Evolutionary conservation across 805 yeast species (phyloP).

Genomic region (Kuraishia hungarica): DNA sequence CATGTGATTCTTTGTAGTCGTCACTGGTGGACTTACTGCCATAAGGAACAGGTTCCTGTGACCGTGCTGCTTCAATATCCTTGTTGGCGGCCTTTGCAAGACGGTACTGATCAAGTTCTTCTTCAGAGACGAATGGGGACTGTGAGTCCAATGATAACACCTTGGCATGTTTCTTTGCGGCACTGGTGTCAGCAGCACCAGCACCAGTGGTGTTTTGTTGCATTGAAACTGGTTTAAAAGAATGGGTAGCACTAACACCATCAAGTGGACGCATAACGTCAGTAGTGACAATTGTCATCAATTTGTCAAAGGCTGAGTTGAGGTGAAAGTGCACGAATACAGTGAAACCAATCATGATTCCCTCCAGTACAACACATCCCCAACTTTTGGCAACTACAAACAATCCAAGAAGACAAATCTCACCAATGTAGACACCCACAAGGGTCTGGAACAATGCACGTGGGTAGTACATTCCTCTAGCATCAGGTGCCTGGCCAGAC

Average conservation of each 20-base stretch:
- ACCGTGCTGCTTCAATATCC: not conserved
- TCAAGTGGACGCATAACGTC: slow-evolving; percentile 74
- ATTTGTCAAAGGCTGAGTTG: slow-evolving; percentile 54
- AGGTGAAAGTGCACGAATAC: slow-evolving; percentile 61
- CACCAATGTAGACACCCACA: slow-evolving; percentile 82
- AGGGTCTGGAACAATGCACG: slow-evolving; percentile 84
- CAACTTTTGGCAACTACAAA: slow-evolving; percentile 89
- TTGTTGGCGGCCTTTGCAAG: not conserved
- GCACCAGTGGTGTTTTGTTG: not conserved
- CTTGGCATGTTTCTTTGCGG: not conserved
- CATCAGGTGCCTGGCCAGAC: slow-evolving; percentile 56
- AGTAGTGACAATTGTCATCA: slow-evolving; percentile 52
- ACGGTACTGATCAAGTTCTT: slow-evolving; percentile 6
- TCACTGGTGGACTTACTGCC: not conserved
- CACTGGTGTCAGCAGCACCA: not conserved
- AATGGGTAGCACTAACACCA: slow-evolving; percentile 57
- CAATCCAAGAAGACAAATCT: slow-evolving; percentile 76
- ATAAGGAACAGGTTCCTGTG: not conserved
- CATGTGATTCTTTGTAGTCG: slow-evolving; percentile 4
- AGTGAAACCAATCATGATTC: slow-evolving; percentile 55
- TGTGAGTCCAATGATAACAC: slow-evolving; percentile 3
- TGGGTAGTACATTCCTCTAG: slow-evolving; percentile 79
- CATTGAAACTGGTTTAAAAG: slow-evolving; percentile 25
- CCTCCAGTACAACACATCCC: slow-evolving; percentile 85
- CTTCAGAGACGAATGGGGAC: slow-evolving; percentile 12